Conservation (phyloP, 495 filamentous ascomycete genomes). For the Aspergillus indologenus region DNA sequence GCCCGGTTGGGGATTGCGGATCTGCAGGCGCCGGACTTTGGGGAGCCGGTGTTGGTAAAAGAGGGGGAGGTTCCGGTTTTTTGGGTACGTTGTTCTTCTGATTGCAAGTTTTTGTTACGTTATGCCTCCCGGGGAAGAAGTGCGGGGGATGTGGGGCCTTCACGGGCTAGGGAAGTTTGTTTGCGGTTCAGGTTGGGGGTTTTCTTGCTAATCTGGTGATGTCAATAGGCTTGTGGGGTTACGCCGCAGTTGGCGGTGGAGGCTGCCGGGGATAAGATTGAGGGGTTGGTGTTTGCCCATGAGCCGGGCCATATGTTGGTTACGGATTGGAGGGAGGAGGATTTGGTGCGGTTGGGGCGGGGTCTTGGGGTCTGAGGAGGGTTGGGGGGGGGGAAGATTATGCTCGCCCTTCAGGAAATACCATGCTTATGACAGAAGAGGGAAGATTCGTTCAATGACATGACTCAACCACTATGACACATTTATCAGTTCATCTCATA, state of each 20-base stretch:
- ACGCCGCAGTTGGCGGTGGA: conserved; percentile 57
- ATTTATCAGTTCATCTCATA: too few relatives aligned
- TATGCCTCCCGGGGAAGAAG: too few relatives aligned
- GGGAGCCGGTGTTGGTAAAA: conserved; percentile 33
- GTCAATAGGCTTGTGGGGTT: conserved; percentile 50
- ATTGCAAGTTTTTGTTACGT: neutral
- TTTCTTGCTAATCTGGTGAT: conserved; percentile 1
- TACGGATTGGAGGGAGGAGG: conserved; percentile 37
- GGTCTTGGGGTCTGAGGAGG: too few relatives aligned
- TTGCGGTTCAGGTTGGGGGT: too few relatives aligned
- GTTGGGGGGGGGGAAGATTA: too few relatives aligned
- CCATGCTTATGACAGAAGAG: too few relatives aligned
- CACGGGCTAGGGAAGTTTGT: too few relatives aligned
- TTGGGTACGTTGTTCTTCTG: conserved; percentile 33
- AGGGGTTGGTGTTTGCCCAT: conserved; percentile 52
- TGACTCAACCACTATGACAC: too few relatives aligned
- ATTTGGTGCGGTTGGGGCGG: conserved; percentile 17
- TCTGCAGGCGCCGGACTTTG: conserved; percentile 45
- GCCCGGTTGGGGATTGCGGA: conserved; percentile 44
- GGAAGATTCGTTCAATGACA: too few relatives aligned
- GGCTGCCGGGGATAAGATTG: conserved; percentile 37
- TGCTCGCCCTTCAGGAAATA: too few relatives aligned
- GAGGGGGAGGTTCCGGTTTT: conserved; percentile 52
- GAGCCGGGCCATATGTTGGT: conserved; percentile 56
- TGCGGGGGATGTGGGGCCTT: too few relatives aligned